Evolutionary conservation across 1,284 basidiomycete species (phyloP).

Genomic region (Gomphus sp.): DNA sequence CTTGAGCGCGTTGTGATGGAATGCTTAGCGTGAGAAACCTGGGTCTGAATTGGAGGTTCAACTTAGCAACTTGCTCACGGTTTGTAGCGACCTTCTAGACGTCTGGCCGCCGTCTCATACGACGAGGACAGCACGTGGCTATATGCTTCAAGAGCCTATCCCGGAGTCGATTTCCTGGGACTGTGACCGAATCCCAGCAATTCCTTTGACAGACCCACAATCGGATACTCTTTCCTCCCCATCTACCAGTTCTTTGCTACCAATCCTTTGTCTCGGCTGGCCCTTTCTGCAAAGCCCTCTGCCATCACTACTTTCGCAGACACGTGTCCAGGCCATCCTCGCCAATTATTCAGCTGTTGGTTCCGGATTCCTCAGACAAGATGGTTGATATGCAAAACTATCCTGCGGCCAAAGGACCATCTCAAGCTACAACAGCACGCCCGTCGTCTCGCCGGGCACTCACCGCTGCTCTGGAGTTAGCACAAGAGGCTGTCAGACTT

Average conservation of each 20-base stretch:
- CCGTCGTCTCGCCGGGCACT: conserved; percentile 73
- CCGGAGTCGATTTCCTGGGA: background rate
- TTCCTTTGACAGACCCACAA: background rate
- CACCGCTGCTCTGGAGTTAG: conserved; percentile 72
- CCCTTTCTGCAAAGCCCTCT: background rate
- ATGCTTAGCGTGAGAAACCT: conserved; percentile 2
- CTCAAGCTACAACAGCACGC: conserved; percentile 25
- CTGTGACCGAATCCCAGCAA: background rate
- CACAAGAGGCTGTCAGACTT: conserved; percentile 71
- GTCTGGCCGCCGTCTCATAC: background rate
- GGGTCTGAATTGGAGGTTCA: conserved; percentile 1
- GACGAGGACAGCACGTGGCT: background rate
- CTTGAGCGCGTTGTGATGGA: background rate
- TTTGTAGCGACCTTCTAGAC: background rate
- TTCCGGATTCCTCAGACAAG: background rate
- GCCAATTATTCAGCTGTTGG: background rate
- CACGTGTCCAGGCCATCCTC: background rate
- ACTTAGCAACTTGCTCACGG: background rate
- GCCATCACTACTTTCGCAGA: background rate
- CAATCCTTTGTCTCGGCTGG: background rate
- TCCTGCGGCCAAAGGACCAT: background rate
- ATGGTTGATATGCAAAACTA: conserved; percentile 1
- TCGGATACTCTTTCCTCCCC: background rate
- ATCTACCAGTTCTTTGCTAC: background rate
- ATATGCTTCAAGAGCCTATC: conserved; percentile 4